These are phyloP conservation scores for Paragyromitra xinjiangensis DNA, from an alignment of 495 filamentous ascomycete species.

Conservation along the genomic window DNA sequence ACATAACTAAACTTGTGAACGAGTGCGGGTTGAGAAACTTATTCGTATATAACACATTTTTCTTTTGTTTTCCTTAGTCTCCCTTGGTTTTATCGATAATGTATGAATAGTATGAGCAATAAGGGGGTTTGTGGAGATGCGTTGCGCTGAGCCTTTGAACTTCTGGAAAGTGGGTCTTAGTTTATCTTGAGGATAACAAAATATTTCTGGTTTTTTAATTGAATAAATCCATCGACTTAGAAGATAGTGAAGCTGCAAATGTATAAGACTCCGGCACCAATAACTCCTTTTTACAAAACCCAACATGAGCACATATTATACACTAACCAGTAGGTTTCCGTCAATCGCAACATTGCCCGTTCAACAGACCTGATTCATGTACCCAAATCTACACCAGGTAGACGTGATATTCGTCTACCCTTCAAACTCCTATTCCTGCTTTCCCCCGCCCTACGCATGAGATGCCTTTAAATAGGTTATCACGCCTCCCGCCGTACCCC, in stretches of 20 bases:
- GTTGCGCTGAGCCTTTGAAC: neutral
- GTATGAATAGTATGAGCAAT: neutral
- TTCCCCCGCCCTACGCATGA: neutral
- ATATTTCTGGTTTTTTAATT: too few species aligned
- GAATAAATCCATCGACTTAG: too few species aligned
- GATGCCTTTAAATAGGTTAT: conserved; percentile 17
- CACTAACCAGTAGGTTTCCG: neutral
- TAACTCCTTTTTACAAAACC: too few species aligned
- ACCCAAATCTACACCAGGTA: conserved; percentile 13
- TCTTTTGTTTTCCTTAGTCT: neutral
- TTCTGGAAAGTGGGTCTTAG: neutral
- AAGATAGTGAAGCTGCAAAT: too few species aligned
- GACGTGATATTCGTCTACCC: conserved; percentile 1
- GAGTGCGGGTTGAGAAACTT: neutral
- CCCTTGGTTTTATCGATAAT: neutral
- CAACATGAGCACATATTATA: neutral
- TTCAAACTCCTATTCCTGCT: neutral
- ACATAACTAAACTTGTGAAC: neutral
- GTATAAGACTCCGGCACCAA: too few species aligned
- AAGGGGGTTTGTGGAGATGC: neutral
- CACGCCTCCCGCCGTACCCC: conserved; percentile 13
- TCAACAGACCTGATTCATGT: conserved; percentile 2
- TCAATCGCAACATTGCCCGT: neutral
- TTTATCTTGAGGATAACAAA: neutral
- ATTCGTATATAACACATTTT: conserved; percentile 19